These are phyloP conservation scores for Mycogone perniciosa DNA, from an alignment of 2,329 filamentous ascomycete species.

Conservation along the genomic window DNA sequence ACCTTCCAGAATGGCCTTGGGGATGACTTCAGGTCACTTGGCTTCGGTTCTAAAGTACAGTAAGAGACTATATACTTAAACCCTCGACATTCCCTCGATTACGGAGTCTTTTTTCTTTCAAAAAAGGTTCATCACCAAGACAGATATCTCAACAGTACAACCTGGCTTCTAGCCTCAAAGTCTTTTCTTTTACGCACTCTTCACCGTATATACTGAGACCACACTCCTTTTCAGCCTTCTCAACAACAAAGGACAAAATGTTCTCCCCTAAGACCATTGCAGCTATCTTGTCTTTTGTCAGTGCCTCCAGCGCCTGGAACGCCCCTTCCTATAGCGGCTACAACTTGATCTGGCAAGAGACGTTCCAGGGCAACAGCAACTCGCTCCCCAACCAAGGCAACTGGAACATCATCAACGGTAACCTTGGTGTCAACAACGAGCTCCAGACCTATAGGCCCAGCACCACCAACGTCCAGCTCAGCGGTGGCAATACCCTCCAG, in stretches of 20 bases:
- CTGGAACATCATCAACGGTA: constrained; percentile 37
- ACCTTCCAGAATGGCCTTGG: constrained; percentile 12
- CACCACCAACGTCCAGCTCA: constrained; percentile 43
- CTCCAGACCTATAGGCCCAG: constrained; percentile 42
- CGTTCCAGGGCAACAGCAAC: constrained; percentile 34
- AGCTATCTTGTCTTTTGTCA: constrained; percentile 24
- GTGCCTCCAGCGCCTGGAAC: constrained; percentile 29
- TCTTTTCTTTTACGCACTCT: constrained; percentile 6
- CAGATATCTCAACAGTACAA: constrained; percentile 11
- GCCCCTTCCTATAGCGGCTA: constrained; percentile 35
- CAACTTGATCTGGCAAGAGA: constrained; percentile 36
- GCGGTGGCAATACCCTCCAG: constrained; percentile 44
- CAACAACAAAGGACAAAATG: constrained; percentile 8
- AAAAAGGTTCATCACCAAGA: background rate
- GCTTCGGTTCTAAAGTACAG: background rate
- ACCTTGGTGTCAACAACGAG: constrained; percentile 46
- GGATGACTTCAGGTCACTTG: constrained; percentile 11
- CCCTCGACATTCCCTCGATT: background rate
- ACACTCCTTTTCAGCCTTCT: background rate
- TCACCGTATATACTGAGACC: constrained; percentile 5
- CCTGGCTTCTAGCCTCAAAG: constrained; percentile 9
- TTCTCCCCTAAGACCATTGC: constrained; percentile 11
- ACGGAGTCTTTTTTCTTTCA: background rate
- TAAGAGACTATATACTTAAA: constrained; percentile 4
- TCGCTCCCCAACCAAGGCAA: constrained; percentile 26